phyloP scores from a whole-genome alignment of 139 green algal species.

The Chlamydomonas incerta region DNA sequence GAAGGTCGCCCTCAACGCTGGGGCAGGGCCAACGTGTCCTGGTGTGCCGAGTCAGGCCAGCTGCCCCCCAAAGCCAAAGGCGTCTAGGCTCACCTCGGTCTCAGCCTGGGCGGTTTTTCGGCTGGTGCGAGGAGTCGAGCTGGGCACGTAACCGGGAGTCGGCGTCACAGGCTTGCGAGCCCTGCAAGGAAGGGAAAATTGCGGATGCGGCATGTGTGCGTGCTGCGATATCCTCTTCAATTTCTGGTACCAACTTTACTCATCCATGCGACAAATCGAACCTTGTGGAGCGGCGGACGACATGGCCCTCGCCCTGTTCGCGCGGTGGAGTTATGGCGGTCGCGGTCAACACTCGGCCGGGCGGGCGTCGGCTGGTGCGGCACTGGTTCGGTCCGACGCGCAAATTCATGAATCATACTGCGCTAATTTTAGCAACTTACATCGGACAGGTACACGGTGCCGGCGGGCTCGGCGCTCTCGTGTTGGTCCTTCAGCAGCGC shows the following conservation, averaged over 20 bases:
- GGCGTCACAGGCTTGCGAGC: not conserved
- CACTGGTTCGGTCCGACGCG: not conserved
- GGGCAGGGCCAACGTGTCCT: too few relatives aligned
- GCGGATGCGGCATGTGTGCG: not conserved
- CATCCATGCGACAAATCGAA: too few relatives aligned
- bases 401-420: too few relatives aligned
- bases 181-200: not conserved
- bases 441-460: conserved; percentile 10
- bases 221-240: not conserved
- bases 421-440: not conserved
- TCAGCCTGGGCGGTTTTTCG: not conserved
- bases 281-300: conserved; percentile 27
- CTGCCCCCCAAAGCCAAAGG: too few relatives aligned
- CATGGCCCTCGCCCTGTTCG: conserved; percentile 23
- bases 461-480: not conserved
- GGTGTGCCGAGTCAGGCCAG: too few relatives aligned
- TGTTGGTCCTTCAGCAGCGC: not conserved
- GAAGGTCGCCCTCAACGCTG: too few relatives aligned
- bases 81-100: too few relatives aligned
- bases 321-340: not conserved
- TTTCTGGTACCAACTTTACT: not conserved
- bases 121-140: not conserved
- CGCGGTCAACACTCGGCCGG: not conserved
- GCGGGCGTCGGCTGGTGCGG: not conserved
- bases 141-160: not conserved